Conservation (phyloP, 495 filamentous ascomycete species). For the Trichoderma gamsii region DNA sequence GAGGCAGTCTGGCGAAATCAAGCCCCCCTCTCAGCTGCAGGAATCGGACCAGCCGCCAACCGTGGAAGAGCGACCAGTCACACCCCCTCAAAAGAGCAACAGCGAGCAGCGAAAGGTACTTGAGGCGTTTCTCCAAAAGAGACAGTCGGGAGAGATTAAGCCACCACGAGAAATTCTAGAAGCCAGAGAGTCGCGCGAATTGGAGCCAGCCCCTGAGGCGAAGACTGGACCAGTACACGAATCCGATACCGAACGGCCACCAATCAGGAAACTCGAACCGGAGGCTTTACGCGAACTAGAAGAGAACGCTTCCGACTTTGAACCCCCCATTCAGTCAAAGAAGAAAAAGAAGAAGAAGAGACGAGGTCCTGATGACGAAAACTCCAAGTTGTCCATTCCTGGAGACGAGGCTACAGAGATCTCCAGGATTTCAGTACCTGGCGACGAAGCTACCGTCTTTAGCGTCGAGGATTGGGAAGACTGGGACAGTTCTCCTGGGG, state of each 20-base stretch:
- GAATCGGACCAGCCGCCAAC: not conserved
- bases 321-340: not conserved
- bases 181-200: not conserved
- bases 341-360: constrained; percentile 23
- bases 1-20: constrained; percentile 3
- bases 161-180: not conserved
- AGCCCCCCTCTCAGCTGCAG: not conserved
- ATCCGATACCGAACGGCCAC: not conserved
- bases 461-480: constrained; percentile 9
- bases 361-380: not conserved
- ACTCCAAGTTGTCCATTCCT: not conserved
- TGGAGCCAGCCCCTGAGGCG: not conserved
- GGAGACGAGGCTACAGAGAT: constrained; percentile 1
- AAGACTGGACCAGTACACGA: not conserved
- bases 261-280: not conserved
- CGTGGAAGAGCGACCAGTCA: not conserved
- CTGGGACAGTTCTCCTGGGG: constrained; percentile 1
- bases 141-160: not conserved
- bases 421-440: not conserved
- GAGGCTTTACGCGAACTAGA: not conserved
- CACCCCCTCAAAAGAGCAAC: not conserved
- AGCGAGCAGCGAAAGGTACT: not conserved
- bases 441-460: not conserved
- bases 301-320: not conserved
- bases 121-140: not conserved